Base-by-base conservation (phyloP, 106 monocot species). In the Hemerocallis citrina region DNA sequence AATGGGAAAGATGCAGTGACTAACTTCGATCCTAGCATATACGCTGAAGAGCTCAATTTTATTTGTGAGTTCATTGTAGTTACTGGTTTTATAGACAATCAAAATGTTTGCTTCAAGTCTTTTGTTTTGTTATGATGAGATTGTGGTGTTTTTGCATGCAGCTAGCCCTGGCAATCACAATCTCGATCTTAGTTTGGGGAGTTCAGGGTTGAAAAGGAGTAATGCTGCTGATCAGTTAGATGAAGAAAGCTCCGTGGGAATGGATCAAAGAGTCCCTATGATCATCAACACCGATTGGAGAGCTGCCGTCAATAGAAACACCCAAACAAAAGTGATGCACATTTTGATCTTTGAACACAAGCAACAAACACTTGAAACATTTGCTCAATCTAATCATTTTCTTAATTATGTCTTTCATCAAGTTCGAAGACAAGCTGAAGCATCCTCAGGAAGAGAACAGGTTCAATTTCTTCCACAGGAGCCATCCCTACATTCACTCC, bases 101-200 rank as follows among this genome's bases (percentile, higher is more conserved):
- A 23, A 3, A 48, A n/a, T n/a, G n/a, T n/a, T n/a, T 48, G 4
- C 11, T 48, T 20, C 20, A 2, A 6, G 22, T 23, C 4, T 44
- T 3, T 44, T 15, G 43, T 13, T 44, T n/a, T 10, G 11, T n/a
- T n/a, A 15, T 3, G 33, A 39, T 14, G 0, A 35, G 5, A 0
- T 19, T 70, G 68, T 5, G 38, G n/a, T n/a, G n/a, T n/a, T n/a
- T 6, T 33, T 28, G 69, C 61, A n/a, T n/a, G n/a, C n/a, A 69
- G 48, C 22, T 9, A 55, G 64, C 28, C 47, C 48, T 38, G 55
- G 21, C 3, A 75, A 78, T 0, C 83, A 87, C 52, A 71, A 78
- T 59, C 77, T 92, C 4, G 84, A 92, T 42, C 75, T 92, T 17
- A 84, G 78, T 43, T 54, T 88, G 44, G 92, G 92, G 37, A 76